Base-by-base conservation (phyloP, 73 alveolate species). In the Breviolum minutum region DNA sequence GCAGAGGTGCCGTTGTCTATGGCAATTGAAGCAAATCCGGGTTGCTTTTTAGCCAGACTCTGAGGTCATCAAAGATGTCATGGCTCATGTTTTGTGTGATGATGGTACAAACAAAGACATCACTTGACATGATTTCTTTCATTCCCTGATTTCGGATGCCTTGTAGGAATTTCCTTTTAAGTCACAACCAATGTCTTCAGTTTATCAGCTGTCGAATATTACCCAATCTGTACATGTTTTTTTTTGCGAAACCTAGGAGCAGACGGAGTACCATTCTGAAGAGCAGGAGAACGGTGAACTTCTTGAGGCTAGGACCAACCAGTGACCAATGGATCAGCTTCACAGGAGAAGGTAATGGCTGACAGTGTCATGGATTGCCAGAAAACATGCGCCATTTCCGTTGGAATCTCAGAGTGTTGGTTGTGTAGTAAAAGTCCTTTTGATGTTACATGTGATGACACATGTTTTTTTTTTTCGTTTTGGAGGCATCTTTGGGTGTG, bases 361-460 rank as follows among this genome's bases (percentile, higher is more conserved):
- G 76, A 90, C 60, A 70, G 27, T 70, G 88, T 29, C 8, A 13
- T 30, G 24, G 96, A 16, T 24, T 90, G 96, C 96, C 96, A 90
- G 87, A 69, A 22, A 19, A 70, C 7, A 29, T 90, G 96, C 30
- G 29, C 17, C 14, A 62, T 20, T 24, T 82, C 91, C 22, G 91
- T 61, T 30, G 6, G 29, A 61, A 11, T 30, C 87, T 79, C 26
- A 13, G 83, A 20, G 19, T 14, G 60, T 9, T n/a, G n/a, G n/a
- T n/a, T n/a, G n/a, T n/a, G n/a, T n/a, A n/a, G n/a, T n/a, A n/a
- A n/a, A n/a, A n/a, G n/a, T n/a, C n/a, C n/a, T n/a, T n/a, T n/a
- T n/a, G n/a, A n/a, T n/a, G n/a, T n/a, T n/a, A n/a, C n/a, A n/a
- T n/a, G n/a, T n/a, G n/a, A n/a, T n/a, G n/a, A n/a, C n/a, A n/a